phyloP scores from a whole-genome alignment of 768 basidiomycete genomes.

The Candolleomyces aberdarensis region DNA sequence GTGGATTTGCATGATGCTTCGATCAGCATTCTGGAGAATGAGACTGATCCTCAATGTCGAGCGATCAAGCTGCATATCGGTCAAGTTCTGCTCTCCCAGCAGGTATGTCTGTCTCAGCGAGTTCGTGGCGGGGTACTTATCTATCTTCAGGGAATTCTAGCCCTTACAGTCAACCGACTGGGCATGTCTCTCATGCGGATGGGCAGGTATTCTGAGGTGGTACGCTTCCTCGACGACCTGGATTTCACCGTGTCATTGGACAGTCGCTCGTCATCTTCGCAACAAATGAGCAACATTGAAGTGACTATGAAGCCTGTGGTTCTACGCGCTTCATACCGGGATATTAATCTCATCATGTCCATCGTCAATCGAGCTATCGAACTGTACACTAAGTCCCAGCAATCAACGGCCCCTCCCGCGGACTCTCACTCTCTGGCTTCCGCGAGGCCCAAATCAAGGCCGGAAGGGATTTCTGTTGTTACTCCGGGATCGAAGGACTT shows the following conservation, averaged over 20 bases:
- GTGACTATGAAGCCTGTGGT: conserved; percentile 78
- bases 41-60: conserved; percentile 72
- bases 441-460: background rate
- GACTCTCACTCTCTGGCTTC: background rate
- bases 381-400: conserved; percentile 55
- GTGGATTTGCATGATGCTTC: conserved; percentile 90
- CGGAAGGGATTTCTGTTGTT: conserved; percentile 1
- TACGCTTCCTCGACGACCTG: conserved; percentile 90
- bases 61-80: conserved; percentile 84
- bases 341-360: conserved; percentile 83
- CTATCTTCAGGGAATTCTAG: conserved; percentile 62
- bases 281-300: conserved; percentile 82
- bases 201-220: conserved; percentile 78
- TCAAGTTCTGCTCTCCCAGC: conserved; percentile 86
- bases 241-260: conserved; percentile 88
- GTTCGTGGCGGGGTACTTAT: conserved; percentile 4
- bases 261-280: conserved; percentile 64
- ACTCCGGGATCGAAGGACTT: background rate
- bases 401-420: conserved; percentile 7
- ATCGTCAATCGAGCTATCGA: conserved; percentile 87
- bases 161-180: conserved; percentile 73
- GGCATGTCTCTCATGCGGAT: conserved; percentile 95
- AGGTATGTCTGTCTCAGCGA: conserved; percentile 45
- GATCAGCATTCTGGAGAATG: conserved; percentile 83
- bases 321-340: conserved; percentile 92